Base-by-base conservation (phyloP, 192 early-diverging fungal genomes). In the Umbelopsis isabellina region DNA sequence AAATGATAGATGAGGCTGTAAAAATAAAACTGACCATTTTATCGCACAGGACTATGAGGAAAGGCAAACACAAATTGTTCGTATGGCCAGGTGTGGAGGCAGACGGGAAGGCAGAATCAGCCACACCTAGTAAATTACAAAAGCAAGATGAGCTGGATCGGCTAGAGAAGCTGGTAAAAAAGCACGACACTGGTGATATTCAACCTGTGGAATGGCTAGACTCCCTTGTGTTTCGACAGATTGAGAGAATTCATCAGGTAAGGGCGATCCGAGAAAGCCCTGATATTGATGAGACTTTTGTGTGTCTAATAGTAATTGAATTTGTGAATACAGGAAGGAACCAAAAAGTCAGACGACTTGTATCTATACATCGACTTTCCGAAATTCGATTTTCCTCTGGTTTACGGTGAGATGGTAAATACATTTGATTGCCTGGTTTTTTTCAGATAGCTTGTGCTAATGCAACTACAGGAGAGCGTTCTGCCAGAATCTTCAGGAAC, bases 331-430 rank as follows among this genome's bases (percentile, higher is more conserved):
- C 79, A 86, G 82, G 84, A 78, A 68, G 84, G 74, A 44, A 75
- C 83, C 5, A 68, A 80, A 66, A 82, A 81, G 50, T 83, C 86
- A 8, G 87, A 87, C 46, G 81, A 88, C 10, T 73, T 93, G 52
- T 91, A 87, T 69, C 84, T 99, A 3, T 95, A 93, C 75, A 84
- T 99, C 21, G 91, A 96, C 50, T 83, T 99, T 27, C 95, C 97
- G 2, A 91, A 90, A 71, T 99, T 98, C 79, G 96, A 98, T 79
- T 98, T 99, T 81, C 94, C 96, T 3, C 83, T 98, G n/a, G 90
- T 97, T 16, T 95, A 87, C 82, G 90, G 94, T 71, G 96, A 99
- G 68, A 71, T 82, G 44, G 87, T 92, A 87, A 79, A 87, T 81
- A 33, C 2, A 68, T 18, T 18, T 13, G 23, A 21, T 8, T 27